phyloP scores from a whole-genome alignment of 495 filamentous ascomycete species.

The Penicillium coprophilum region DNA sequence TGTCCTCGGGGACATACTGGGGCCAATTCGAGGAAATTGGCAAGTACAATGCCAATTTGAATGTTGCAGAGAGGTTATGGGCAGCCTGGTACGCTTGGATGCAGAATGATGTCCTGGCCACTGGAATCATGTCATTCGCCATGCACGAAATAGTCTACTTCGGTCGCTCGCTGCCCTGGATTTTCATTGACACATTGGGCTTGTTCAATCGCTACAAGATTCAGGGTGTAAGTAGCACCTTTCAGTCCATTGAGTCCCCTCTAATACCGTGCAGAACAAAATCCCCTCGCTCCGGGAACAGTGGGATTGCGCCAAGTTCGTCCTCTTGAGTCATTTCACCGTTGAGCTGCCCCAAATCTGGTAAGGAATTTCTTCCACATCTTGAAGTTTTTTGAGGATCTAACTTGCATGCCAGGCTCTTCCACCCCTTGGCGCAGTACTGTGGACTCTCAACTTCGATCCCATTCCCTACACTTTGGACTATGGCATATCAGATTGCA shows the following conservation, averaged over 20 bases:
- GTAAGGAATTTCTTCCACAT: constrained; percentile 39
- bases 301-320: constrained; percentile 88
- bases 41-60: constrained; percentile 84
- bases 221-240: constrained; percentile 63
- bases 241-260: neutral
- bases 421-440: constrained; percentile 95
- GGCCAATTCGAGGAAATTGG: constrained; percentile 83
- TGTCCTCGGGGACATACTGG: constrained; percentile 66
- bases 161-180: constrained; percentile 87
- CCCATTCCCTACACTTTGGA: constrained; percentile 81
- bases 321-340: constrained; percentile 91
- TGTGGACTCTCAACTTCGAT: constrained; percentile 86
- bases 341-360: constrained; percentile 98
- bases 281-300: constrained; percentile 87
- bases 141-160: constrained; percentile 97
- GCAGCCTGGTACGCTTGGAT: constrained; percentile 98
- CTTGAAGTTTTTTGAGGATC: neutral
- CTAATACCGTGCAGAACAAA: constrained; percentile 61
- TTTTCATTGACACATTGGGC: constrained; percentile 85
- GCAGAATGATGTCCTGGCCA: constrained; percentile 94
- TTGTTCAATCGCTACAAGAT: constrained; percentile 92
- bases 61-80: constrained; percentile 82
- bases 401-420: constrained; percentile 54
- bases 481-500: constrained; percentile 87
- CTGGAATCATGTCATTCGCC: constrained; percentile 92